These are phyloP conservation scores for Mycosarcoma mackinlayi DNA, from an alignment of 1,284 basidiomycete species.

Conservation along the genomic window DNA sequence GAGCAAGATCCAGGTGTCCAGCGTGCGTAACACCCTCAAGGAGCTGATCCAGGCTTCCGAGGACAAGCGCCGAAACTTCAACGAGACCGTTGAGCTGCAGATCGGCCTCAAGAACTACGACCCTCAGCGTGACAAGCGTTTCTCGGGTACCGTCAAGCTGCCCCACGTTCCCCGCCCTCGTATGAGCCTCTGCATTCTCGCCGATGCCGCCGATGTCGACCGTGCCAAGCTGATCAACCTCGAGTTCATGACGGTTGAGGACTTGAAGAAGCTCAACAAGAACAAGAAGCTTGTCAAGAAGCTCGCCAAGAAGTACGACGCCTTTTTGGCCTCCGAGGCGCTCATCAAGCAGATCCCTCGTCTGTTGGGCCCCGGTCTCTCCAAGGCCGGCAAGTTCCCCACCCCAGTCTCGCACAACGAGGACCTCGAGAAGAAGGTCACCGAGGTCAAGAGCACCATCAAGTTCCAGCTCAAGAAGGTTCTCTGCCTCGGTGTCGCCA, in stretches of 20 bases:
- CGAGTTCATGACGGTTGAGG: conserved; percentile 97
- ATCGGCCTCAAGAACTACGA: conserved; percentile 69
- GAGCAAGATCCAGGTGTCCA: conserved; percentile 66
- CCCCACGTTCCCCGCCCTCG: conserved; percentile 96
- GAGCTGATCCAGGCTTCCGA: conserved; percentile 64
- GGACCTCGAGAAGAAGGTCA: conserved; percentile 90
- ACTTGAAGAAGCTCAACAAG: conserved; percentile 99
- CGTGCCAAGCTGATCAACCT: conserved; percentile 96
- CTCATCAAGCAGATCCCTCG: conserved; percentile 99
- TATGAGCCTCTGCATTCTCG: conserved; percentile 99
- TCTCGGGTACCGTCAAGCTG: conserved; percentile 74
- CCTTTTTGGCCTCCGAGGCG: conserved; percentile 96
- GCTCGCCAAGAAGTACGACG: conserved; percentile 99
- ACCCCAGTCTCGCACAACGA: conserved; percentile 89
- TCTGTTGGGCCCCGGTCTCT: conserved; percentile 98
- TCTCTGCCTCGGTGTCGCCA: conserved; percentile 96
- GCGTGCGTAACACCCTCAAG: conserved; percentile 65
- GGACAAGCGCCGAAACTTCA: conserved; percentile 68
- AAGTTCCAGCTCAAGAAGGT: conserved; percentile 84
- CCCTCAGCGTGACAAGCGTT: conserved; percentile 69
- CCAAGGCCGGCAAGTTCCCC: conserved; percentile 99
- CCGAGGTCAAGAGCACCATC: conserved; percentile 97
- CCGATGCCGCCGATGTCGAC: conserved; percentile 98
- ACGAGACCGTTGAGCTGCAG: conserved; percentile 69
- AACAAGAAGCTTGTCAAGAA: conserved; percentile 99